Conservation (phyloP, 345 rosid genomes). For the Citrus maxima region DNA sequence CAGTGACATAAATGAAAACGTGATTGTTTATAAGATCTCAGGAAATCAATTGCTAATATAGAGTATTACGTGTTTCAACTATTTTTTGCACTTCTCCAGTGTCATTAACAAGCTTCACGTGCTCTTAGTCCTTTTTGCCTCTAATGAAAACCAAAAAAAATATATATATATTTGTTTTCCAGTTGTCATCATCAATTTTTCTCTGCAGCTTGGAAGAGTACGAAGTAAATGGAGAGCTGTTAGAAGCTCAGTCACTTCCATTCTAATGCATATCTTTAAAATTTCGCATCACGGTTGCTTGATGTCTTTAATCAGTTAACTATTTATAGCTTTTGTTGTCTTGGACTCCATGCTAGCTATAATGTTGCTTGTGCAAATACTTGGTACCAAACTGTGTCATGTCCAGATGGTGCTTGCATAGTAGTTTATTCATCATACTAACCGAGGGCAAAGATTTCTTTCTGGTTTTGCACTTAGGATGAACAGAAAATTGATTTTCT, state of each 20-base stretch:
- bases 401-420: neutral
- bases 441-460: neutral
- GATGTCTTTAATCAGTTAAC: neutral
- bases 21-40: neutral
- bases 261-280: slow-evolving; percentile 2
- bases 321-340: neutral
- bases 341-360: slow-evolving; percentile 6
- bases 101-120: neutral
- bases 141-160: neutral
- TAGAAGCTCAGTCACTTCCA: neutral
- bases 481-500: neutral
- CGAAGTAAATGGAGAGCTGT: neutral
- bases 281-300: neutral
- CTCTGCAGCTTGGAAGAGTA: neutral
- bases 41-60: neutral
- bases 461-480: neutral
- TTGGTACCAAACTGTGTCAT: neutral
- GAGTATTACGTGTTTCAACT: neutral
- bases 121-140: neutral
- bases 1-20: neutral
- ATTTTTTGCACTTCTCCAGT: neutral
- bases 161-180: too few species aligned
- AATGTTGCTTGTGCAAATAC: neutral
- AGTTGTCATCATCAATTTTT: neutral
- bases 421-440: neutral